Percentiles rank a stretch among this genome's conserved stretches.
phyloP scores from a whole-genome alignment of 768 basidiomycete genomes.

The Phylloporus sp. region DNA sequence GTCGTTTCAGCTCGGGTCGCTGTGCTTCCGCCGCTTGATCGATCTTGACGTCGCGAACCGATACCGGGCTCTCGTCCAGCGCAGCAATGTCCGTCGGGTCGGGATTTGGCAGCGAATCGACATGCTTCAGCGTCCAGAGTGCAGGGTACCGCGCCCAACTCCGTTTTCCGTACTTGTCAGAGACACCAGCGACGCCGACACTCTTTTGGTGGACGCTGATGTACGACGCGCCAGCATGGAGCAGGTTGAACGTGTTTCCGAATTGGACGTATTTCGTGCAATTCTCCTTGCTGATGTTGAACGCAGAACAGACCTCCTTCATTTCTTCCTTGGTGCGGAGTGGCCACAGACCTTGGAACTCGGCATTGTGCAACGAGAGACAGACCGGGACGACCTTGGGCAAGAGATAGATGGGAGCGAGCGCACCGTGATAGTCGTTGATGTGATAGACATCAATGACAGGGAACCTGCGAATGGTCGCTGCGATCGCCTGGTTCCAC shows the following conservation, averaged over 20 bases:
- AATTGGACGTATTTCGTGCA: slow-evolving; percentile 98
- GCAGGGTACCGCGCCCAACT: slow-evolving; percentile 97
- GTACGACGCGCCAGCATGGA: slow-evolving; percentile 90
- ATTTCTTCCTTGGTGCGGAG: slow-evolving; percentile 95
- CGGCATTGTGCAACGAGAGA: slow-evolving; percentile 92
- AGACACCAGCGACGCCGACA: slow-evolving; percentile 92
- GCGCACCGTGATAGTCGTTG: slow-evolving; percentile 93
- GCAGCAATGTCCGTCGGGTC: slow-evolving; percentile 94
- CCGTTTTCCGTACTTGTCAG: slow-evolving; percentile 96
- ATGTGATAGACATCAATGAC: slow-evolving; percentile 92
- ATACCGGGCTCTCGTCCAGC: slow-evolving; percentile 71
- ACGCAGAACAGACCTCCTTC: slow-evolving; percentile 97
- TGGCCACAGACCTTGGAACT: slow-evolving; percentile 97
- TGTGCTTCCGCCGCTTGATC: slow-evolving; percentile 83
- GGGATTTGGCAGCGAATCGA: slow-evolving; percentile 92
- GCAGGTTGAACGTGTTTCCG: slow-evolving; percentile 94
- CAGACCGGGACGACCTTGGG: slow-evolving; percentile 89
- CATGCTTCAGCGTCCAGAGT: slow-evolving; percentile 92
- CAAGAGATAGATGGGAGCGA: slow-evolving; percentile 85
- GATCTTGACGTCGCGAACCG: slow-evolving; percentile 66
- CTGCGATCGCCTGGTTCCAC: slow-evolving; percentile 96
- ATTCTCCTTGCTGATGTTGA: slow-evolving; percentile 94
- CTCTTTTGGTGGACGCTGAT: slow-evolving; percentile 92
- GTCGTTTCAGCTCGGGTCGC: slow-evolving; percentile 85
- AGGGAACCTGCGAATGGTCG: slow-evolving; percentile 80